These are phyloP conservation scores for Monosporascus cannonballus DNA, from an alignment of 2,329 filamentous ascomycete genomes.

Conservation along the genomic window DNA sequence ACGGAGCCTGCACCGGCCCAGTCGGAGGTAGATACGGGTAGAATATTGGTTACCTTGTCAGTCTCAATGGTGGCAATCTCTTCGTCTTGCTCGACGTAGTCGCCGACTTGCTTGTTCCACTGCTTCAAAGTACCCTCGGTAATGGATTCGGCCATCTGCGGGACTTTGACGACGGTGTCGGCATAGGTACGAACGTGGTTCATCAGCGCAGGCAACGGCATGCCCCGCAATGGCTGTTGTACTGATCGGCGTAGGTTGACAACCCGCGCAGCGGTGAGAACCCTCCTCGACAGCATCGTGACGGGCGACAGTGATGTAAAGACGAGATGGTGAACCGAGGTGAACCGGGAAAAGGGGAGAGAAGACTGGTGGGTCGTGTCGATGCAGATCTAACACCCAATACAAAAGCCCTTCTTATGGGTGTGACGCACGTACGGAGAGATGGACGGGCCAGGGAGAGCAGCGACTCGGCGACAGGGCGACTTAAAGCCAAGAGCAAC, in stretches of 20 bases:
- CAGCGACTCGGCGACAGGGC: too few relatives aligned
- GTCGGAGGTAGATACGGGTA: background rate
- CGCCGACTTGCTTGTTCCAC: conserved; percentile 86
- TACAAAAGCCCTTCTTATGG: too few relatives aligned
- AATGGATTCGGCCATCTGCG: conserved; percentile 97
- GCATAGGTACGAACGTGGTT: conserved; percentile 60
- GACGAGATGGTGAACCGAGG: background rate
- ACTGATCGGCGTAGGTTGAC: conserved; percentile 27
- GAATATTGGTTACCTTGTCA: conserved; percentile 66
- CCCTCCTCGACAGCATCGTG: conserved; percentile 27
- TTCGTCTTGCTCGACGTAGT: conserved; percentile 91
- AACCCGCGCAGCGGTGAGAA: conserved; percentile 36
- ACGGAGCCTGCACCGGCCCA: background rate
- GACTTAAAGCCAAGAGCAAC: background rate
- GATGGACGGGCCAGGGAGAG: too few relatives aligned
- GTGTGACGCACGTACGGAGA: too few relatives aligned
- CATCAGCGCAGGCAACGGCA: conserved; percentile 44
- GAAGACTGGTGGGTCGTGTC: background rate
- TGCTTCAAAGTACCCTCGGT: conserved; percentile 96
- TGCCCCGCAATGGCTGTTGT: conserved; percentile 36
- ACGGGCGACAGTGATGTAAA: background rate
- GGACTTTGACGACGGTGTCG: conserved; percentile 85
- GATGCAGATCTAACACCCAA: background rate
- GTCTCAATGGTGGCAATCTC: conserved; percentile 99
- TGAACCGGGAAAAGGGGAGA: background rate